phyloP scores from a whole-genome alignment of 495 filamentous ascomycete genomes.

The Daldinia grandis region DNA sequence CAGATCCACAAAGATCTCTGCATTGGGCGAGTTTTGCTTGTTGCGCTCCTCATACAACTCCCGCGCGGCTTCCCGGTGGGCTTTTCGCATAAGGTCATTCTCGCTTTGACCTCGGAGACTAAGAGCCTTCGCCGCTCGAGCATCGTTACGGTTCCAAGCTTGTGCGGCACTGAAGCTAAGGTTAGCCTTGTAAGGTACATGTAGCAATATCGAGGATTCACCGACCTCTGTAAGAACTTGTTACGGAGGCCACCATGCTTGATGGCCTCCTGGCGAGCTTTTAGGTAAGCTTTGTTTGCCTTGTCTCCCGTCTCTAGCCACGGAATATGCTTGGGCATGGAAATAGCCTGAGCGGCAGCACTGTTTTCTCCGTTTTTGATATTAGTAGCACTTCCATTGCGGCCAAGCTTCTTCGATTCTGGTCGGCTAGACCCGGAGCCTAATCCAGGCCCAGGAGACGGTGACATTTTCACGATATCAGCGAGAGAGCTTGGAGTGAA shows the following conservation, averaged over 20 bases:
- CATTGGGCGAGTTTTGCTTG: conserved; percentile 64
- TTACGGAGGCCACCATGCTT: conserved; percentile 95
- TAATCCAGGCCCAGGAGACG: conserved; percentile 67
- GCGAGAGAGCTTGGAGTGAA: conserved; percentile 81
- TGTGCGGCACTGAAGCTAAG: conserved; percentile 78
- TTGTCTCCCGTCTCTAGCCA: conserved; percentile 96
- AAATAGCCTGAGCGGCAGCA: conserved; percentile 81
- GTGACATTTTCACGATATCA: conserved; percentile 93
- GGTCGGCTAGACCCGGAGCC: conserved; percentile 49
- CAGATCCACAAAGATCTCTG: conserved; percentile 92
- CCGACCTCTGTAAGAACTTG: conserved; percentile 94
- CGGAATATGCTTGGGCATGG: conserved; percentile 88
- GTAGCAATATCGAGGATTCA: background rate
- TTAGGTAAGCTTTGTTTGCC: conserved; percentile 92
- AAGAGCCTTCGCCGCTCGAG: conserved; percentile 92
- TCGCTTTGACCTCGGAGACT: conserved; percentile 94
- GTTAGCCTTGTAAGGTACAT: conserved; percentile 37
- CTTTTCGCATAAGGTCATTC: conserved; percentile 96
- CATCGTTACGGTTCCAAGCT: conserved; percentile 99
- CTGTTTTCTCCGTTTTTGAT: conserved; percentile 77
- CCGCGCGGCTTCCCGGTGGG: conserved; percentile 91
- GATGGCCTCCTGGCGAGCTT: conserved; percentile 91
- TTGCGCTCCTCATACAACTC: conserved; percentile 95
- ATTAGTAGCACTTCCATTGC: conserved; percentile 63
- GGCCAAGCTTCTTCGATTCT: conserved; percentile 59